A percentile compares a stretch with the other conserved stretches of the same genome.
Evolutionary conservation across 179 eudicot genomes (phyloP).

Genomic region (Spinacia oleracea): DNA sequence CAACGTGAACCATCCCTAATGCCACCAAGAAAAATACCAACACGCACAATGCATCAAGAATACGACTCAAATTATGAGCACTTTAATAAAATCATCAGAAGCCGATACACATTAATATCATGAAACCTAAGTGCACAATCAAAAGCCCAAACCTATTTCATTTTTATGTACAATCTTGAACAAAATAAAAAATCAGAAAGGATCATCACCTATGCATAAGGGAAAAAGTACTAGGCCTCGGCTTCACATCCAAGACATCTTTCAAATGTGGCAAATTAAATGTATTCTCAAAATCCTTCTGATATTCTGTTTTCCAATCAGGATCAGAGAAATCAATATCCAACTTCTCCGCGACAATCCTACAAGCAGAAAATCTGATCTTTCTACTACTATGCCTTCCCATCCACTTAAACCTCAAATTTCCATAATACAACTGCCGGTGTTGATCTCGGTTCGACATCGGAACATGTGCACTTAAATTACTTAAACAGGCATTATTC

Average conservation of each 20-base stretch:
- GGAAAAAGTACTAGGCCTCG: constrained; percentile 52
- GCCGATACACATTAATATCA: background rate
- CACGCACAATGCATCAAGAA: constrained; percentile 9
- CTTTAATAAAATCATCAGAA: background rate
- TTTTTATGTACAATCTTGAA: background rate
- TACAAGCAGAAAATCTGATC: constrained; percentile 24
- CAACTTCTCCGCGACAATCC: constrained; percentile 24
- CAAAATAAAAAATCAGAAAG: background rate
- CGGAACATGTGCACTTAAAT: constrained; percentile 12
- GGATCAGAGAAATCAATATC: constrained; percentile 49
- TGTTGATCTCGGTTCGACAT: background rate
- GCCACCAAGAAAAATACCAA: constrained; percentile 3
- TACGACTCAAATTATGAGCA: background rate
- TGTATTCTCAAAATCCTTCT: constrained; percentile 45
- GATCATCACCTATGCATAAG: constrained; percentile 45
- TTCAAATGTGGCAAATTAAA: constrained; percentile 55
- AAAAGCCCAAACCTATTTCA: constrained; percentile 7
- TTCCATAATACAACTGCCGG: background rate
- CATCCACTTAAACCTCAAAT: constrained; percentile 23
- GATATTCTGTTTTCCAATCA: constrained; percentile 48
- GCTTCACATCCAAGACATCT: constrained; percentile 42
- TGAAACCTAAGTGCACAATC: background rate
- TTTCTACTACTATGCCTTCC: constrained; percentile 24
- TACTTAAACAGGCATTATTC: constrained; percentile 18
- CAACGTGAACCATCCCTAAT: constrained; percentile 25